A percentile compares a stretch with the other conserved stretches of the same genome.
Evolutionary conservation across 371 early-diverging fungal species (phyloP).

Genomic region (Actinomortierella ambigua): DNA sequence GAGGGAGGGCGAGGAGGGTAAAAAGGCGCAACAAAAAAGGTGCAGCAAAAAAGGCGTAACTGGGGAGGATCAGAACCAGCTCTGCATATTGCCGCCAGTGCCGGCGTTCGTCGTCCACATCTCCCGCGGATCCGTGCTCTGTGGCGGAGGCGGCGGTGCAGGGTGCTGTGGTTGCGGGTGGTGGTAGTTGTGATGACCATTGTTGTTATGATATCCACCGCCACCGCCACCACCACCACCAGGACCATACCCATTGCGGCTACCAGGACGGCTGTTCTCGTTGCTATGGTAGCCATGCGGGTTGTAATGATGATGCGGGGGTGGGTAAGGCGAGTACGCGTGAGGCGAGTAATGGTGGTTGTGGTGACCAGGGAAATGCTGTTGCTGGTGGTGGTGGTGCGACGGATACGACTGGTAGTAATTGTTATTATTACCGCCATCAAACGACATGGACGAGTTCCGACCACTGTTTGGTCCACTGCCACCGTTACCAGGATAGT

Average conservation of each 20-base stretch:
- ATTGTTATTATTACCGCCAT: conserved; percentile 26
- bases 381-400: too few species aligned
- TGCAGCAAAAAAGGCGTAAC: background rate
- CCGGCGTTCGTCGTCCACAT: conserved; percentile 43
- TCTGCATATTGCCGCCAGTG: conserved; percentile 37
- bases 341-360: too few species aligned
- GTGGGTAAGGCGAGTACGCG: too few species aligned
- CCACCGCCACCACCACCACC: conserved; percentile 7
- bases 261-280: conserved; percentile 33
- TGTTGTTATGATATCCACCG: conserved; percentile 12
- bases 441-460: conserved; percentile 29
- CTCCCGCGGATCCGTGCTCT: conserved; percentile 43
- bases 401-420: background rate
- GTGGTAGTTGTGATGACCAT: conserved; percentile 7
- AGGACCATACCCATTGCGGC: conserved; percentile 25
- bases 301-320: too few species aligned
- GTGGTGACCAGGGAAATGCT: too few species aligned
- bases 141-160: conserved; percentile 11
- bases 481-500: conserved; percentile 25
- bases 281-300: conserved; percentile 17
- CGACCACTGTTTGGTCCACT: conserved; percentile 41
- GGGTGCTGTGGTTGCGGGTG: conserved; percentile 5
- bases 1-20: background rate
- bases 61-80: conserved; percentile 22
- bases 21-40: background rate